Evolutionary conservation across 495 filamentous ascomycete species (phyloP).

Genomic region (Recurvomyces mirabilis): DNA sequence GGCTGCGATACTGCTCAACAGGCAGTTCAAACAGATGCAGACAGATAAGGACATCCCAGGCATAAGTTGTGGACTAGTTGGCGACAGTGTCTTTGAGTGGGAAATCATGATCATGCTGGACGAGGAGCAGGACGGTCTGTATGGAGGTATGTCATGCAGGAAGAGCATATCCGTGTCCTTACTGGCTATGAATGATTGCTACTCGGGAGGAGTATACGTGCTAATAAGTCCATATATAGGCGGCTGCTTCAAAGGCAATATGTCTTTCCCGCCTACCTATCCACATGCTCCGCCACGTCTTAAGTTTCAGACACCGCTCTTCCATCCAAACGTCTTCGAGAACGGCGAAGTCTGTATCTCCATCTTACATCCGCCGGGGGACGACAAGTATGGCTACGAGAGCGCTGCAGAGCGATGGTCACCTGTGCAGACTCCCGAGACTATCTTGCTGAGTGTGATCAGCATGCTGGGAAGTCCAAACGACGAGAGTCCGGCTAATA

Average conservation of each 20-base stretch:
- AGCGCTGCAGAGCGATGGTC: constrained; percentile 85
- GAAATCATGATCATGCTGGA: constrained; percentile 98
- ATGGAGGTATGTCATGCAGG: constrained; percentile 54
- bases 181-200: too few relatives aligned
- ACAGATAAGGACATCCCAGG: constrained; percentile 81
- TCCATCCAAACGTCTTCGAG: constrained; percentile 91
- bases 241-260: constrained; percentile 75
- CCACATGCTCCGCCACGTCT: constrained; percentile 84
- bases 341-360: constrained; percentile 90
- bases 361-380: constrained; percentile 91
- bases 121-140: constrained; percentile 76
- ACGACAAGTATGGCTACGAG: constrained; percentile 94
- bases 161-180: too few relatives aligned
- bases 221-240: constrained; percentile 39
- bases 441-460: constrained; percentile 84
- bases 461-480: constrained; percentile 89
- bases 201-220: too few relatives aligned
- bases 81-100: constrained; percentile 94
- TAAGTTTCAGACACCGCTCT: constrained; percentile 78
- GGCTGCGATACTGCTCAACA: constrained; percentile 63
- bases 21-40: constrained; percentile 91
- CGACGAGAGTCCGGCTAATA: constrained; percentile 88
- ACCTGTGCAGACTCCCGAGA: constrained; percentile 95
- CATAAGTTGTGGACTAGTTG: constrained; percentile 82
- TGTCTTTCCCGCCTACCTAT: constrained; percentile 72